These are phyloP conservation scores for Solidago caesia DNA, from an alignment of 129 eudicot genomes.

Conservation along the genomic window DNA sequence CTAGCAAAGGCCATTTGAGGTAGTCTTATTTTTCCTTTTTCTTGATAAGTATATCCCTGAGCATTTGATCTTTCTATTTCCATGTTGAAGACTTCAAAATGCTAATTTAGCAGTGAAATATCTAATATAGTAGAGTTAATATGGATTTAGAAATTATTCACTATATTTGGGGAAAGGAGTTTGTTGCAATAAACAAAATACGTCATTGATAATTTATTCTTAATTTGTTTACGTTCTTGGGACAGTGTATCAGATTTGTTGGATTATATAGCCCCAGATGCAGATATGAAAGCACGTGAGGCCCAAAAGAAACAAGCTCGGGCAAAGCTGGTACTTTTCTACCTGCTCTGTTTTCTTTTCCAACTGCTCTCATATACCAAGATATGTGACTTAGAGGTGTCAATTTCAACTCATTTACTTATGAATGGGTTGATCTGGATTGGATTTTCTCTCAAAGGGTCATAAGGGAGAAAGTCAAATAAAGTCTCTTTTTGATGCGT, in stretches of 20 bases:
- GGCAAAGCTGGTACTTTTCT: constrained; percentile 55
- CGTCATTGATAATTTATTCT: neutral
- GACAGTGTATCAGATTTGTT: constrained; percentile 89
- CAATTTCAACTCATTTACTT: too few relatives aligned
- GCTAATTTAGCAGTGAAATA: neutral
- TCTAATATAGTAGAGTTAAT: neutral
- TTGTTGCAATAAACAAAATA: neutral
- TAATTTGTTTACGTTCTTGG: constrained; percentile 14
- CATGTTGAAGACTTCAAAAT: neutral
- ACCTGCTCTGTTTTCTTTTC: constrained; percentile 5
- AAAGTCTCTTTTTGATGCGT: neutral
- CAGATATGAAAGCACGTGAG: constrained; percentile 83
- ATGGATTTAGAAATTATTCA: constrained; percentile 13
- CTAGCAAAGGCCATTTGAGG: constrained; percentile 96
- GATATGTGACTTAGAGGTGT: too few relatives aligned
- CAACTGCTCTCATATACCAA: neutral
- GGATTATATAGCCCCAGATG: constrained; percentile 93
- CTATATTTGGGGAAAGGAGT: neutral
- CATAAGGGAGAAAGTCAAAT: too few relatives aligned
- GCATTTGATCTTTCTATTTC: neutral
- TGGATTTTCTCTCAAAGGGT: too few relatives aligned
- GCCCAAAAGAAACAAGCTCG: constrained; percentile 98
- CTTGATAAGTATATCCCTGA: neutral
- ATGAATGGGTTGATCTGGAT: too few relatives aligned
- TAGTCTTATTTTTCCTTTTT: constrained; percentile 17